Conservation (phyloP, 108 stramenopile species). For the Mediolabrus comicus region DNA sequence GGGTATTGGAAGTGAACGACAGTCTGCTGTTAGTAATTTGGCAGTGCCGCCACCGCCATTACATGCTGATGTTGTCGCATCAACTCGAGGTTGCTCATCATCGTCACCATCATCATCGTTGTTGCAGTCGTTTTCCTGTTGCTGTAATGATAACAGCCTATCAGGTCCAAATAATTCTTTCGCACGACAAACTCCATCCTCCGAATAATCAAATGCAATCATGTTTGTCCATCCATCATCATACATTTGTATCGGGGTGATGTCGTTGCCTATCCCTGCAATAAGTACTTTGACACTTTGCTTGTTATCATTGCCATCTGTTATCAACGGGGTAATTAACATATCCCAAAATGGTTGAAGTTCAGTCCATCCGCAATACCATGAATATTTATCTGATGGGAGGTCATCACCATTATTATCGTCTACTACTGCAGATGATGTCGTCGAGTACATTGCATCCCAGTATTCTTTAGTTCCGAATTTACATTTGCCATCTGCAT, state of each 20-base stretch:
- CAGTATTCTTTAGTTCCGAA: constrained; percentile 48
- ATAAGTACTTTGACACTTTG: constrained; percentile 1
- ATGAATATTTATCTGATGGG: constrained; percentile 30
- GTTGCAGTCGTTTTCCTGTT: too few relatives aligned
- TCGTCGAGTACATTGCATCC: constrained; percentile 36
- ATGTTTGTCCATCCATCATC: constrained; percentile 21
- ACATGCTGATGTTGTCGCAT: too few relatives aligned
- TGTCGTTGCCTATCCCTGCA: constrained; percentile 30
- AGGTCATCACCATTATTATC: neutral
- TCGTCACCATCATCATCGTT: too few relatives aligned
- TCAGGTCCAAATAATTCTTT: constrained; percentile 2
- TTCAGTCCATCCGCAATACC: constrained; percentile 56
- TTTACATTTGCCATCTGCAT: neutral
- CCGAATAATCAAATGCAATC: constrained; percentile 29
- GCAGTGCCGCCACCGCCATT: too few relatives aligned
- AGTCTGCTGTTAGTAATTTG: neutral
- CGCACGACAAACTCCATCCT: constrained; percentile 14
- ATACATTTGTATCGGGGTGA: constrained; percentile 9
- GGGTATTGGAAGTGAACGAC: neutral
- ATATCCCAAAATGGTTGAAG: constrained; percentile 48
- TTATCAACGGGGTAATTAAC: constrained; percentile 13
- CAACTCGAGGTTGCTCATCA: neutral
- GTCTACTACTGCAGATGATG: neutral
- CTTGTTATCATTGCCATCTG: neutral
- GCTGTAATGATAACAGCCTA: neutral